A percentile compares a stretch with the other conserved stretches of the same genome.
Evolutionary conservation across 2,329 filamentous ascomycete species (phyloP).

Genomic region (Delphinella strobiligena): DNA sequence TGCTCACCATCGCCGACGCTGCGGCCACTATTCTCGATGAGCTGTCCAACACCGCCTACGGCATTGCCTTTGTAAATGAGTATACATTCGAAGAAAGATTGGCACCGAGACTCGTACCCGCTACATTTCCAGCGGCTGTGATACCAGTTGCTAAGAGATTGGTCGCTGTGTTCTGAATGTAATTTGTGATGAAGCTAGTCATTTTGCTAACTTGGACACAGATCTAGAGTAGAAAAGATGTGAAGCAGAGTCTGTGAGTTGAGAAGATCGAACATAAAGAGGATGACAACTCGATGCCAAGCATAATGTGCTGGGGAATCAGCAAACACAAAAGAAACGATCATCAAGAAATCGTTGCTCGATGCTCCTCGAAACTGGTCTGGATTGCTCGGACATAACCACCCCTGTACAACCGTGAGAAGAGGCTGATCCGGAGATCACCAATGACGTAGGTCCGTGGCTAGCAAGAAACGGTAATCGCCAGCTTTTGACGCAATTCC

Average conservation of each 20-base stretch:
- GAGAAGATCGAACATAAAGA: too few species aligned
- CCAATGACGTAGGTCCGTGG: neutral
- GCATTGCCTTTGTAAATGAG: slow-evolving; percentile 15
- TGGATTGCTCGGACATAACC: neutral
- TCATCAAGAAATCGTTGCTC: neutral
- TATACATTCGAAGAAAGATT: neutral
- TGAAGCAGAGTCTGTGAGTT: too few species aligned
- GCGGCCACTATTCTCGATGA: slow-evolving; percentile 22
- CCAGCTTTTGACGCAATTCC: too few species aligned
- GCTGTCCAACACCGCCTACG: slow-evolving; percentile 22
- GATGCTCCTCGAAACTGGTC: neutral
- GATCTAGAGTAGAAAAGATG: too few species aligned
- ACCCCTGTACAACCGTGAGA: neutral
- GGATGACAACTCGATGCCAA: too few species aligned
- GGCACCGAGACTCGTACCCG: slow-evolving; percentile 10
- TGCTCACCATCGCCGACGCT: slow-evolving; percentile 20
- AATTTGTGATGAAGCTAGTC: slow-evolving; percentile 18
- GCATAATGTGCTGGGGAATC: too few species aligned
- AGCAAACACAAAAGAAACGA: too few species aligned
- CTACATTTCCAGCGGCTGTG: slow-evolving; percentile 24
- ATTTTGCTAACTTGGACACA: too few species aligned
- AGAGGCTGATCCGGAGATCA: neutral
- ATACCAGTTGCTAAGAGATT: slow-evolving; percentile 21
- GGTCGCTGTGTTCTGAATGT: slow-evolving; percentile 19
- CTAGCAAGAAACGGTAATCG: too few species aligned